A percentile compares a stretch with the other conserved stretches of the same genome.
Conservation (phyloP, 306 rosid species). For the Medicago lupulina region DNA sequence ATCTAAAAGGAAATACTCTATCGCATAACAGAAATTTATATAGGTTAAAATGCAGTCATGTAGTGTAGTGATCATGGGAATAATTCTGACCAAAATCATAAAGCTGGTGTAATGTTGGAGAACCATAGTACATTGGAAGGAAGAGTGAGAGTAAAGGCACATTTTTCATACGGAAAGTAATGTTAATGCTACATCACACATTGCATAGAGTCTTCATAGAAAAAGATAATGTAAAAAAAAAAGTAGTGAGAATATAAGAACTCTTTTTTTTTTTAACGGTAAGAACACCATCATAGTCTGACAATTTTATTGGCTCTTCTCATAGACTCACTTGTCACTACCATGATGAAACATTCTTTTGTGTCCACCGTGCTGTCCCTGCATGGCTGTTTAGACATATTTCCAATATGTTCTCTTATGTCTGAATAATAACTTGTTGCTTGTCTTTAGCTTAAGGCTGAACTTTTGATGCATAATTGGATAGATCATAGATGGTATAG, state of each 20-base stretch:
- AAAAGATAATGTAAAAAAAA: not conserved
- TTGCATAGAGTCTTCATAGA: not conserved
- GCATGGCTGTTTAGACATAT: conserved; percentile 15
- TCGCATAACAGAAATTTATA: not conserved
- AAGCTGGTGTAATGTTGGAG: conserved; percentile 37
- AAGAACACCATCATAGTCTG: conserved; percentile 47
- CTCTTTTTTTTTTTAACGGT: too few relatives aligned
- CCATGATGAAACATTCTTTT: conserved; percentile 37
- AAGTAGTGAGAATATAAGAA: not conserved
- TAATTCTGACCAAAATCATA: conserved; percentile 6
- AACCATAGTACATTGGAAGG: conserved; percentile 10
- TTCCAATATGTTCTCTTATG: not conserved
- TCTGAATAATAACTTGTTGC: not conserved
- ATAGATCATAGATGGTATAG: not conserved
- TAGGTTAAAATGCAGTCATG: conserved; percentile 1
- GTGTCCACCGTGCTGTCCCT: not conserved
- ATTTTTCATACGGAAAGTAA: not conserved
- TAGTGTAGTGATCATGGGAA: conserved; percentile 22
- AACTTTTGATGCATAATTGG: not conserved
- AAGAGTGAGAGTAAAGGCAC: conserved; percentile 20
- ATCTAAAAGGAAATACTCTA: conserved; percentile 35
- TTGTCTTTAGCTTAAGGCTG: conserved; percentile 18
- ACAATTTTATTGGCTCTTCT: conserved; percentile 37
- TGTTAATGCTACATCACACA: not conserved
- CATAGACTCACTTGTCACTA: not conserved